A percentile compares a stretch with the other conserved stretches of the same genome.
phyloP scores from a whole-genome alignment of 2,329 filamentous ascomycete species.

The Diplodia intermedia region DNA sequence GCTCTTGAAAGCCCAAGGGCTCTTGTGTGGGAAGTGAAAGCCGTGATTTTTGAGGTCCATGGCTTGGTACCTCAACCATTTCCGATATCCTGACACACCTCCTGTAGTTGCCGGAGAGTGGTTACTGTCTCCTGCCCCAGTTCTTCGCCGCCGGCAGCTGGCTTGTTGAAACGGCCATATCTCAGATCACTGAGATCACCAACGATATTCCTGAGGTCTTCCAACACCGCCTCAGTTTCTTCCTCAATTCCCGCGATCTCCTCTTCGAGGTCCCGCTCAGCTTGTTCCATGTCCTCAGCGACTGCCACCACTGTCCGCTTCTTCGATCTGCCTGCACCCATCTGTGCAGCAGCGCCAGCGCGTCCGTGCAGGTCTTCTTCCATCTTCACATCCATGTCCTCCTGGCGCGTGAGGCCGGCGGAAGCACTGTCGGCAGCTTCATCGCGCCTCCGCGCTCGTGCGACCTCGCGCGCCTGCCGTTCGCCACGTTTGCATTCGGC shows the following conservation, averaged over 20 bases:
- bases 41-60: background rate
- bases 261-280: slow-evolving; percentile 68
- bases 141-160: slow-evolving; percentile 62
- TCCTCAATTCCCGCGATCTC: slow-evolving; percentile 71
- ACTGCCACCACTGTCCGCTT: slow-evolving; percentile 70
- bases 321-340: slow-evolving; percentile 53
- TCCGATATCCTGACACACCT: slow-evolving; percentile 57
- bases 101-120: slow-evolving; percentile 68
- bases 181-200: slow-evolving; percentile 81
- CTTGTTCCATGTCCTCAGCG: slow-evolving; percentile 71
- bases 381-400: slow-evolving; percentile 63
- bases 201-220: slow-evolving; percentile 69
- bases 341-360: slow-evolving; percentile 48
- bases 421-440: slow-evolving; percentile 63
- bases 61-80: background rate
- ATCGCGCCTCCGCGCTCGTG: slow-evolving; percentile 59
- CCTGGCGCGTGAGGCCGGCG: slow-evolving; percentile 56
- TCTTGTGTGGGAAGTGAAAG: background rate
- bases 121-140: slow-evolving; percentile 71
- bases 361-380: slow-evolving; percentile 51
- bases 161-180: slow-evolving; percentile 71
- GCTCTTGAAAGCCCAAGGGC: background rate
- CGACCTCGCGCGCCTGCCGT: slow-evolving; percentile 64
- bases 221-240: slow-evolving; percentile 67
- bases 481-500: slow-evolving; percentile 69